These are phyloP conservation scores for Nepenthes gracilis DNA, from an alignment of 148 eudicot species.

Conservation along the genomic window DNA sequence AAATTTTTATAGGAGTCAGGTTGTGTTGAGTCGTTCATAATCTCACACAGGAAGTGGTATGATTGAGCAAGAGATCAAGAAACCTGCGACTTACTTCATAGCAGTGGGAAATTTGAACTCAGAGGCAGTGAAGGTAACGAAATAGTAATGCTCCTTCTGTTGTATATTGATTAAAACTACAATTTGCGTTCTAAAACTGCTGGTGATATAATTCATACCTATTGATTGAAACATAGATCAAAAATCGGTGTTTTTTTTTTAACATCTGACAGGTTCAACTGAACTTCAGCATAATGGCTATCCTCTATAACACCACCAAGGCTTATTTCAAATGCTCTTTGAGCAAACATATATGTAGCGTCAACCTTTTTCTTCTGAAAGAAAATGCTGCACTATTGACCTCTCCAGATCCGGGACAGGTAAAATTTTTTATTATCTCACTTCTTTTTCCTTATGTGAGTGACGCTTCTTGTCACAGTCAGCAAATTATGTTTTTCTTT, in stretches of 20 bases:
- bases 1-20: background rate
- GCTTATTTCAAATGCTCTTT: conserved; percentile 36
- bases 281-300: conserved; percentile 39
- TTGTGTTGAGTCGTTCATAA: background rate
- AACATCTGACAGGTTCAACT: conserved; percentile 24
- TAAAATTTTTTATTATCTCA: conserved; percentile 2
- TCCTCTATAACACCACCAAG: conserved; percentile 24
- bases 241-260: background rate
- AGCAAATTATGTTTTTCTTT: background rate
- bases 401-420: conserved; percentile 39
- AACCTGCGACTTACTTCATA: conserved; percentile 32
- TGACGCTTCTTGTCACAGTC: background rate
- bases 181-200: background rate
- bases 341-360: conserved; percentile 27
- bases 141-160: background rate
- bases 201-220: background rate
- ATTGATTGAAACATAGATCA: background rate
- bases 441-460: background rate
- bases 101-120: conserved; percentile 49
- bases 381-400: conserved; percentile 29
- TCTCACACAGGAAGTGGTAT: conserved; percentile 32
- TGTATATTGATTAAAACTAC: background rate
- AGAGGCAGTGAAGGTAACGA: conserved; percentile 28
- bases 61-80: conserved; percentile 25
- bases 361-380: conserved; percentile 27